Base-by-base conservation (phyloP, 345 rosid species). In the Microcos paniculata region DNA sequence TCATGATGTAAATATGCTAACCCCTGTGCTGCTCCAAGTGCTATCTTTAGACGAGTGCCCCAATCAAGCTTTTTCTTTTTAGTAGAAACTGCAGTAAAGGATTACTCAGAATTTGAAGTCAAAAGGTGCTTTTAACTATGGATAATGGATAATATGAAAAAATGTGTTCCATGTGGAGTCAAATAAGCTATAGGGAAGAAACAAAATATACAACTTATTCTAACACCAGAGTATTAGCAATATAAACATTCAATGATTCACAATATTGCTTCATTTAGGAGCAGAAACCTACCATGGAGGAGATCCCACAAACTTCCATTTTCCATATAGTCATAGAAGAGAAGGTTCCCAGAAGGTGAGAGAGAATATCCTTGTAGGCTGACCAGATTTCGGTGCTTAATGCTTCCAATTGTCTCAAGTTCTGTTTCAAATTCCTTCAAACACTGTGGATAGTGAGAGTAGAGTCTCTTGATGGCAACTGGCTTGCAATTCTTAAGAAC, bases 231-330 rank as follows among this genome's bases (percentile, higher is more conserved):
- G 13, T 38, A 21, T 63, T 19, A 21, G 35, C 57, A 65, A 67
- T 43, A 4, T 48, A 59, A 42, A 51, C 28, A 55, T 19, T 26
- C 51, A 51, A 9, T n/a, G n/a, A 2, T 35, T 35, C 5, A 35
- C 5, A 61, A 43, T 23, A 80, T 7, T 14, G 59, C 33, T 68
- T 26, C 16, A 46, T 23, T 56, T 30, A 30, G 42, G 46, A 46
- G 67, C 3, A 13, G 56, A 59, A 79, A 74, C 88, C 76, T 64
- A 91, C 99, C 97, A 59, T 96, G 99, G 76, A 93, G 96, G 59
- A 90, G 88, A 88, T 93, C 99, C 97, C 97, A 93, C 66, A 96
- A 97, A 81, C 98, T 96, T 70, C 99, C 99, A 80, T 90, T 96
- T 35, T 96, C 99, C 98, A 96, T 92, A 71, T 89, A 96, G 78